These are phyloP conservation scores for Aspergillus leporis DNA, from an alignment of 495 filamentous ascomycete species.

Conservation along the genomic window DNA sequence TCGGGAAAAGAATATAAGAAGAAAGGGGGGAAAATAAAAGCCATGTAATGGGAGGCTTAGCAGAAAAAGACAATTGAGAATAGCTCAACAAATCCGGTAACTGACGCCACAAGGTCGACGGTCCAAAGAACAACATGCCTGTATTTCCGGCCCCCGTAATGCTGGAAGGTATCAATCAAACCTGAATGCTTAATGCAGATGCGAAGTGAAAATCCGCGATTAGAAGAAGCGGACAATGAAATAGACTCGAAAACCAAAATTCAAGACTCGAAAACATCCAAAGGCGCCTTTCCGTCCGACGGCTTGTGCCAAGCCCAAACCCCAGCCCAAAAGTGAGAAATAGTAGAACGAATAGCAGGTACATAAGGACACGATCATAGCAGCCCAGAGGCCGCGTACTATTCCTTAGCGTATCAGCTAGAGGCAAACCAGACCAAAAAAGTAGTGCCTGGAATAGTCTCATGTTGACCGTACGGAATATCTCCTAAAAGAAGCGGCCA, in stretches of 20 bases:
- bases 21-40: slow-evolving; percentile 16
- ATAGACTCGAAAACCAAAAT: slow-evolving; percentile 14
- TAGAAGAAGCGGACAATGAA: slow-evolving; percentile 9
- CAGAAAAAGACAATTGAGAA: slow-evolving; percentile 15
- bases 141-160: slow-evolving; percentile 30
- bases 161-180: slow-evolving; percentile 33
- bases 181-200: slow-evolving; percentile 34
- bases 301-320: slow-evolving; percentile 14
- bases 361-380: slow-evolving; percentile 15
- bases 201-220: slow-evolving; percentile 18
- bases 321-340: slow-evolving; percentile 22
- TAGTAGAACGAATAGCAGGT: slow-evolving; percentile 15
- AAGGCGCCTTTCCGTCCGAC: slow-evolving; percentile 23
- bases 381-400: background rate
- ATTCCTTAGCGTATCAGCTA: background rate
- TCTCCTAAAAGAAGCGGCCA: background rate
- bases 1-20: slow-evolving; percentile 26
- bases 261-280: slow-evolving; percentile 18
- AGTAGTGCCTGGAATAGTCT: background rate
- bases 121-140: slow-evolving; percentile 25
- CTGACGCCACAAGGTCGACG: slow-evolving; percentile 33
- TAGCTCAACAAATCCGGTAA: slow-evolving; percentile 25
- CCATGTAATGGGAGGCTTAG: slow-evolving; percentile 3
- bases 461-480: background rate
- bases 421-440: background rate